A percentile compares a stretch with the other conserved stretches of the same genome.
Conservation (phyloP, 306 rosid genomes). For the Dryas drummondii region DNA sequence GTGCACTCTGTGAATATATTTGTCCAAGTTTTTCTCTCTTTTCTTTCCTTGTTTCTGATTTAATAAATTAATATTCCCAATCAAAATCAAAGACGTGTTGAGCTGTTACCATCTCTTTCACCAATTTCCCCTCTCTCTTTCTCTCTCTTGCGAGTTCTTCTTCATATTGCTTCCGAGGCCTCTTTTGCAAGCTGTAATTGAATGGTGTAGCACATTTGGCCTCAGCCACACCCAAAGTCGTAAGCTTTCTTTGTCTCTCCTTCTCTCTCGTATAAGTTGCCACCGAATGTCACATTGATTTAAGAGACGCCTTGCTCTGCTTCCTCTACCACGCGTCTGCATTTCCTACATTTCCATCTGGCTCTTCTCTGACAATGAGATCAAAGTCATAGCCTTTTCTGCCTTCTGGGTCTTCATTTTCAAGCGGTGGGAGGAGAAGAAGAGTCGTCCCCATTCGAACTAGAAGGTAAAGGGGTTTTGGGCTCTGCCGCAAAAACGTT, state of each 20-base stretch:
- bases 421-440: not conserved
- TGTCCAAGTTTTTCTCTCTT: not conserved
- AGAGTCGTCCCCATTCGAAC: too few species aligned
- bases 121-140: constrained; percentile 23
- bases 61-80: constrained; percentile 15
- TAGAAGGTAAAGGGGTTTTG: not conserved
- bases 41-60: not conserved
- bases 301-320: constrained; percentile 44
- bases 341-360: not conserved
- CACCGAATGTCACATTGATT: constrained; percentile 58
- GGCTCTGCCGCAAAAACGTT: not conserved
- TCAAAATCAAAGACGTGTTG: constrained; percentile 69
- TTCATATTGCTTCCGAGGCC: constrained; percentile 30
- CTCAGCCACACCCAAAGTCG: constrained; percentile 31
- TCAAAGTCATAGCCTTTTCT: constrained; percentile 33
- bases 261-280: constrained; percentile 29
- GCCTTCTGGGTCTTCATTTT: not conserved
- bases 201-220: constrained; percentile 44
- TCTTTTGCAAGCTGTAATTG: constrained; percentile 60
- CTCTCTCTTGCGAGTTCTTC: constrained; percentile 2
- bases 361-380: constrained; percentile 52
- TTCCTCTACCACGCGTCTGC: not conserved
- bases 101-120: constrained; percentile 56
- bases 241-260: constrained; percentile 6
- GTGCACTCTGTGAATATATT: constrained; percentile 35